These are phyloP conservation scores for Sphagnum contortum DNA, from an alignment of 225 moss, liverwort and hornwort genomes.

Conservation along the genomic window DNA sequence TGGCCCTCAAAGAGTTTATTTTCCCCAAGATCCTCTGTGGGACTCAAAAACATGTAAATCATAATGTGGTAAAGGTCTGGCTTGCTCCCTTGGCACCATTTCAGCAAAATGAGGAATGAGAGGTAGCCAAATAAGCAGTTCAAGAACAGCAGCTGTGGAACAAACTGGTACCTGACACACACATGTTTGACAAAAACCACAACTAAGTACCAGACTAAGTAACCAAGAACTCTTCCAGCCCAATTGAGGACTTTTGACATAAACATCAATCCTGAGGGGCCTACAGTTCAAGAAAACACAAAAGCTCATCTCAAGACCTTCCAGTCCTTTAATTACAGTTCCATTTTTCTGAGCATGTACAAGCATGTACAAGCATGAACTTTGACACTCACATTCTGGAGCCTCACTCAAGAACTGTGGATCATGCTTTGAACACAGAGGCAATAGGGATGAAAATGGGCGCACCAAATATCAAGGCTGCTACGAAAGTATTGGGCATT, in stretches of 20 bases:
- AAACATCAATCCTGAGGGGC: no score
- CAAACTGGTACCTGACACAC: constrained; percentile 80
- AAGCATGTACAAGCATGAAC: no score
- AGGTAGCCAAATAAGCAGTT: constrained; percentile 87
- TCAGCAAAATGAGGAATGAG: constrained; percentile 79
- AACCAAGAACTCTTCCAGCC: no score
- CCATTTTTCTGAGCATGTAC: no score
- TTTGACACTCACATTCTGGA: no score
- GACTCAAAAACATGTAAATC: constrained; percentile 98
- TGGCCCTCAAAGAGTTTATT: constrained; percentile 88
- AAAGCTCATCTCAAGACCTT: no score
- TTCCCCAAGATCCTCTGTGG: constrained; percentile 55
- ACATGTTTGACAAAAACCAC: background rate
- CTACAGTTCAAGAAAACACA: no score
- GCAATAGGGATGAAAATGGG: background rate
- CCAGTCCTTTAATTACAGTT: no score
- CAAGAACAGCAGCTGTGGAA: constrained; percentile 83
- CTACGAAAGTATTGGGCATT: constrained; percentile 63
- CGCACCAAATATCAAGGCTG: constrained; percentile 73
- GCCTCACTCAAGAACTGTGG: no score
- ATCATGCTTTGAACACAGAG: no score
- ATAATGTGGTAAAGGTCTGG: constrained; percentile 93
- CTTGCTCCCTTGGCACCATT: constrained; percentile 85
- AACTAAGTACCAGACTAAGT: no score
- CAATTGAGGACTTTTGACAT: no score